phyloP scores from a whole-genome alignment of 1,284 basidiomycete species.

The Boletus sp. region DNA sequence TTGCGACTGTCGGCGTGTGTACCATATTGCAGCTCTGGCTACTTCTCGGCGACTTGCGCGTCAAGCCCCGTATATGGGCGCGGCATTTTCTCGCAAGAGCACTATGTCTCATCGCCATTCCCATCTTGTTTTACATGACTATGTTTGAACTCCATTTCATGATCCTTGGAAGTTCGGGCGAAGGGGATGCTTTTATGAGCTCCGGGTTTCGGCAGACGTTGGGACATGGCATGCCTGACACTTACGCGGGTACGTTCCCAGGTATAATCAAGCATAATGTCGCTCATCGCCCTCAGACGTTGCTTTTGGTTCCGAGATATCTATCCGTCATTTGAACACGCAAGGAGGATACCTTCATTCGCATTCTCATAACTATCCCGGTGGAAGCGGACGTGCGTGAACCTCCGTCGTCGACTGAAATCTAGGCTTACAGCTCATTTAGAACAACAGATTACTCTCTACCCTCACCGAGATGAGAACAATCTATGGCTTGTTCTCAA shows the following conservation, averaged over 20 bases:
- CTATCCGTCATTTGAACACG: slow-evolving; percentile 91
- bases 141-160: slow-evolving; percentile 97
- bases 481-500: slow-evolving; percentile 89
- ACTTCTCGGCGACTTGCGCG: slow-evolving; percentile 85
- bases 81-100: slow-evolving; percentile 90
- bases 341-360: slow-evolving; percentile 99
- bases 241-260: slow-evolving; percentile 73
- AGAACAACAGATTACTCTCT: slow-evolving; percentile 99
- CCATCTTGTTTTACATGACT: slow-evolving; percentile 88
- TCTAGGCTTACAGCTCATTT: slow-evolving; percentile 15
- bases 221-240: slow-evolving; percentile 89
- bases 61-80: slow-evolving; percentile 76
- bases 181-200: slow-evolving; percentile 99
- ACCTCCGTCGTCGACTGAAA: background rate
- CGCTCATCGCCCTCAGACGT: slow-evolving; percentile 61
- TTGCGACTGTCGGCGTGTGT: slow-evolving; percentile 88
- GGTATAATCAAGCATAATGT: slow-evolving; percentile 2
- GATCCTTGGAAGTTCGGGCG: slow-evolving; percentile 87
- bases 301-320: slow-evolving; percentile 81
- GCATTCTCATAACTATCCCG: slow-evolving; percentile 88
- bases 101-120: slow-evolving; percentile 86
- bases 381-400: slow-evolving; percentile 78
- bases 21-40: slow-evolving; percentile 91
- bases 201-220: slow-evolving; percentile 98
- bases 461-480: slow-evolving; percentile 94